phyloP scores from a whole-genome alignment of 2,329 filamentous ascomycete species.

The Hymenoscyphus occultus region DNA sequence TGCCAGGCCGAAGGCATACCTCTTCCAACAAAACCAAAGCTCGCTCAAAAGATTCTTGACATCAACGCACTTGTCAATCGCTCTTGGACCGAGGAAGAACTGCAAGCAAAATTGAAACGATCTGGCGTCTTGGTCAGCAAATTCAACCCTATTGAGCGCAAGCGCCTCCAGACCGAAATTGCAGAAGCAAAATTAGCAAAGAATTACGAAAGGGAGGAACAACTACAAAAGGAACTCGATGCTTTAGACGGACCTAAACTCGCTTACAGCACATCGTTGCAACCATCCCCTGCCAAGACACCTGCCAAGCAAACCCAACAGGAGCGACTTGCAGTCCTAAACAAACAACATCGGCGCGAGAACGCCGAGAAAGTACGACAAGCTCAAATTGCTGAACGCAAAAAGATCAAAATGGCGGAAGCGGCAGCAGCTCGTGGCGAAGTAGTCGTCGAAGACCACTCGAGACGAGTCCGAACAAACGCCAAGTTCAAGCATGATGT shows the following conservation, averaged over 20 bases:
- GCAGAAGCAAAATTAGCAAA: slow-evolving; percentile 63
- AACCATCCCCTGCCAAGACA: slow-evolving; percentile 51
- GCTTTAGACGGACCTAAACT: slow-evolving; percentile 65
- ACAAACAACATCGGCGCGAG: slow-evolving; percentile 76
- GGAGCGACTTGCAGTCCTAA: slow-evolving; percentile 79
- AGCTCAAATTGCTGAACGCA: slow-evolving; percentile 80
- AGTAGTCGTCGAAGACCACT: slow-evolving; percentile 54
- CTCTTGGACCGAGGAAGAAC: slow-evolving; percentile 77
- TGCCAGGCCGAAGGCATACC: slow-evolving; percentile 69
- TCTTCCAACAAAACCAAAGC: slow-evolving; percentile 67
- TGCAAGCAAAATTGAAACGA: slow-evolving; percentile 73
- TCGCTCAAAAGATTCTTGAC: slow-evolving; percentile 71
- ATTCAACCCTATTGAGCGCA: slow-evolving; percentile 64
- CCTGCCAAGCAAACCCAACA: slow-evolving; percentile 62
- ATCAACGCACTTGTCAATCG: slow-evolving; percentile 79
- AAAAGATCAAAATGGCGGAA: slow-evolving; percentile 57
- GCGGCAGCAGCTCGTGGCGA: slow-evolving; percentile 63
- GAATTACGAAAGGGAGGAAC: slow-evolving; percentile 54
- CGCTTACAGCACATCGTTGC: slow-evolving; percentile 67
- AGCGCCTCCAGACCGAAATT: slow-evolving; percentile 61
- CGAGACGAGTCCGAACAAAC: slow-evolving; percentile 61
- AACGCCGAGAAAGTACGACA: slow-evolving; percentile 90
- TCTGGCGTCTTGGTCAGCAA: slow-evolving; percentile 66
- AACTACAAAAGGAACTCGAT: slow-evolving; percentile 59
- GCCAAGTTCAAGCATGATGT: slow-evolving; percentile 67